Base-by-base conservation (phyloP, 805 yeast genomes). In the Ogataea wickerhamii region DNA sequence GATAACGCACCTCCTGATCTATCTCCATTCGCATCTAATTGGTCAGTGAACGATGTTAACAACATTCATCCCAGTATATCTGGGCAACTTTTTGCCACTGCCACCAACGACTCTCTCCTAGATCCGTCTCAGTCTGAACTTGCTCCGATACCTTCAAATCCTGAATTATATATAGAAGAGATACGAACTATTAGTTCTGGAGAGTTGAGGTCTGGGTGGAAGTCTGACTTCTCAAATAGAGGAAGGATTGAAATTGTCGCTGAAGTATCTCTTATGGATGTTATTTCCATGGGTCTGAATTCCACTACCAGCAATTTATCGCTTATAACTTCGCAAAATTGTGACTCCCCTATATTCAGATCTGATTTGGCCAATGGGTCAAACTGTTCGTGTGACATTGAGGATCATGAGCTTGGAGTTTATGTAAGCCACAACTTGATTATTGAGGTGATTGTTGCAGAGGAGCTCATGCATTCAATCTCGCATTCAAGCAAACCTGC, bases 371-470 rank as follows among this genome's bases (percentile, higher is more conserved):
- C 53, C 32, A 32, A 40, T 6, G 52, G 49, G 12, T 69, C 80
- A 22, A 82, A 81, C 46, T 70, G 85, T 25, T 67, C 87, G 4
- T 85, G 95, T 60, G 95, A 89, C 58, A 70, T 89, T 4, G 81
- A 77, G 40, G 97, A 91, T 58, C 84, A 89, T 0, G 78, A 78
- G 6, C 62, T 81, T 28, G 98, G 98, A 0, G 67, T 91, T 3
- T 73, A 70, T 45, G 91, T 88, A 2, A 68, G 73, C 32, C 98
- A 93, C 57, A 71, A 78, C 17, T 65, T 93, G 32, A 76, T 87
- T 11, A 78, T 89, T 25, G 98, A 93, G 61, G 77, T 88, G 36
- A 85, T 91, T n/a, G 87, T 93, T 28, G 96, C 96, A 3, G 98
- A 93, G 61, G 99, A 93, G 56, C 47, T 77, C 6, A 58, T 82